Base-by-base conservation (phyloP, 768 basidiomycete species). In the Pleurotus sapidus region DNA sequence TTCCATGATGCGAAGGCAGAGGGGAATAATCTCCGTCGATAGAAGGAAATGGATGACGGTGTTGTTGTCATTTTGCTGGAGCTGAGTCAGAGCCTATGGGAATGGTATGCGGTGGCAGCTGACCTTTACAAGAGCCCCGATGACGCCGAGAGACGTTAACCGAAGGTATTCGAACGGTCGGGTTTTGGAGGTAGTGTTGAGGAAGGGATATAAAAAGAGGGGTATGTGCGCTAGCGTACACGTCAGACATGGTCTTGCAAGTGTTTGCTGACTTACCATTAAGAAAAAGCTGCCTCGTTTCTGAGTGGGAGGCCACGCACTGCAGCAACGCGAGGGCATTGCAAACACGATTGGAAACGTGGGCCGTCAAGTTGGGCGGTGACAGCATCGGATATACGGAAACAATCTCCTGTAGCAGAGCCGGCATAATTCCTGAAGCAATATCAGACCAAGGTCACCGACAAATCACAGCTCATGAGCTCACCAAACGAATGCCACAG, bases 1-100 rank as follows among this genome's bases (percentile, higher is more conserved):
- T 73, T 99, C 97, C 97, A 99, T 99, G 72, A 99, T 99, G 53
- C 97, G 89, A 50, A 99, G 85, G 70, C 97, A 99, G 61, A 99
- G 89, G 37, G 97, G 97, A 68, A 99, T 99, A 71, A 99, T 99
- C 78, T 99, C 97, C 55, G 97, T 99, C 3, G 95, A 97, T 46
- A 99, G 84, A 43, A 99, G 82, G 80, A 99, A 99, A 76, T 98
- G 96, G 72, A 99, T 98, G 63, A 99, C 97, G 56, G 96, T 90
- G 66, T 88, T 94, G 74, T 99, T 99, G 74, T 99, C 97, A 69
- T 98, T 98, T 93, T 98, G 96, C 93, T 97, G 65, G 49, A 25
- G 38, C 46, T 24, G 24, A 23, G 53, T 54, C 18, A 49, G 53
- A 23, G 20, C 43, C 40, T 37, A 38, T 27, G 30, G 8, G 40